Percentiles rank a stretch among this genome's conserved stretches.
phyloP scores from a whole-genome alignment of 495 filamentous ascomycete genomes.

The Hypoxylon crocopeplum region DNA sequence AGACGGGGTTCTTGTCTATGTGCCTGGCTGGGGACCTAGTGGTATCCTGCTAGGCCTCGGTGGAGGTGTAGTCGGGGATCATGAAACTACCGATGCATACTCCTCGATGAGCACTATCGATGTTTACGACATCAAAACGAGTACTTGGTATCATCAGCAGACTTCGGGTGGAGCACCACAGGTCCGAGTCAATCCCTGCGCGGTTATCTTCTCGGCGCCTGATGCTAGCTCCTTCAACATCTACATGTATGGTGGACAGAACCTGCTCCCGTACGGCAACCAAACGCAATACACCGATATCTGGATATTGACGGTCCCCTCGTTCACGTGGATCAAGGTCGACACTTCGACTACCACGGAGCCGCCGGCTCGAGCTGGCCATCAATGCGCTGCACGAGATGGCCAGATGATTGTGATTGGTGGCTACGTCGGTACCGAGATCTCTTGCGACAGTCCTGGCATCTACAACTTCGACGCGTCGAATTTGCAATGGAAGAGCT shows the following conservation, averaged over 20 bases:
- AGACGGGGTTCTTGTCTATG: conserved; percentile 72
- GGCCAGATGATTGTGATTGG: conserved; percentile 76
- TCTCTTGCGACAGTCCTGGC: conserved; percentile 71
- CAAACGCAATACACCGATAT: conserved; percentile 72
- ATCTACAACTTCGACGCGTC: conserved; percentile 73
- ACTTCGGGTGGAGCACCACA: conserved; percentile 67
- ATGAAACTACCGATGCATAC: conserved; percentile 61
- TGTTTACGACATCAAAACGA: conserved; percentile 77
- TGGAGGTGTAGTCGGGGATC: conserved; percentile 56
- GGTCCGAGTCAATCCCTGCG: conserved; percentile 76
- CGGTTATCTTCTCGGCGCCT: conserved; percentile 71
- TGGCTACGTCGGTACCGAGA: conserved; percentile 67
- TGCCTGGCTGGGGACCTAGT: conserved; percentile 73
- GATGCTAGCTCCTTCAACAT: conserved; percentile 76
- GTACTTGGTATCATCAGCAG: conserved; percentile 78
- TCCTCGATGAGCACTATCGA: conserved; percentile 74
- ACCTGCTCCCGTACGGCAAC: conserved; percentile 54
- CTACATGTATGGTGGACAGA: conserved; percentile 80
- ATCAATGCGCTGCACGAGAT: conserved; percentile 72
- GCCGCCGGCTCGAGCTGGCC: conserved; percentile 70
- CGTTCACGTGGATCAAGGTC: conserved; percentile 76
- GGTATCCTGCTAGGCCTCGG: conserved; percentile 74
- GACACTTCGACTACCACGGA: conserved; percentile 56
- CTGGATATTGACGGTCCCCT: conserved; percentile 78
- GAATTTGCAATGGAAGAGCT: conserved; percentile 64